Evolutionary conservation across 371 early-diverging fungal species (phyloP), one percentile per base, ranked within the genome.

Genomic region (Sporodiniella umbellata): DNA sequence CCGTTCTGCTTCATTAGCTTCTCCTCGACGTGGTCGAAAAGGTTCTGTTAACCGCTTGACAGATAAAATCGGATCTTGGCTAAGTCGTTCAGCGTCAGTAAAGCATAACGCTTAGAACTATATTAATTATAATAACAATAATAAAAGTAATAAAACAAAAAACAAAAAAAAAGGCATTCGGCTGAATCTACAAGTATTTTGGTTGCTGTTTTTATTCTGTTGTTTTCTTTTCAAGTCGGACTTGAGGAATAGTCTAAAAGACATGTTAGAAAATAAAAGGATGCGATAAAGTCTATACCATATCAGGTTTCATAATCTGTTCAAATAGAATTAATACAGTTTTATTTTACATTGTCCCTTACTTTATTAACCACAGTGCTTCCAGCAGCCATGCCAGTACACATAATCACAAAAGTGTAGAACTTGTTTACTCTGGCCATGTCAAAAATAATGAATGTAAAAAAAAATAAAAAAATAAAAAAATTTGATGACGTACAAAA

Each of bases 301-400:
- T 52, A 42, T 66, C 66, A 45, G 70, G 70, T 39, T 70, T 63
- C 63, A 70, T 55, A 33, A 66, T 33, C 70, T 70, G 43, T 15
- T 3, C 8, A 22, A 26, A 17, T 18, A 4, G 2, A 8, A 0
- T 25, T 15, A 26, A 40, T 37, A 35, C 1, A 12, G 15, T 30
- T 31, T 26, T 17, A 12, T 40, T 11, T 21, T 7, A 1, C 4
- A 15, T 18, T 21, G 7, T 12, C 22, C 15, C 35, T 45, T 64
- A 72, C 76, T 66, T 62, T 72, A 52, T 75, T 67, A 0, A 72
- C 70, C 17, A 51, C 59, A 19, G 76, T 72, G 17, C 76, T 75
- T 31, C 76, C 76, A 44, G 45, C 48, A 45, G 67, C 76, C 76
- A 75, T 75, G 22, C 76, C 76, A 33, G 61, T 45, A 42, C 72